phyloP scores from a whole-genome alignment of 2,329 filamentous ascomycete species.

The Nemania sp. region DNA sequence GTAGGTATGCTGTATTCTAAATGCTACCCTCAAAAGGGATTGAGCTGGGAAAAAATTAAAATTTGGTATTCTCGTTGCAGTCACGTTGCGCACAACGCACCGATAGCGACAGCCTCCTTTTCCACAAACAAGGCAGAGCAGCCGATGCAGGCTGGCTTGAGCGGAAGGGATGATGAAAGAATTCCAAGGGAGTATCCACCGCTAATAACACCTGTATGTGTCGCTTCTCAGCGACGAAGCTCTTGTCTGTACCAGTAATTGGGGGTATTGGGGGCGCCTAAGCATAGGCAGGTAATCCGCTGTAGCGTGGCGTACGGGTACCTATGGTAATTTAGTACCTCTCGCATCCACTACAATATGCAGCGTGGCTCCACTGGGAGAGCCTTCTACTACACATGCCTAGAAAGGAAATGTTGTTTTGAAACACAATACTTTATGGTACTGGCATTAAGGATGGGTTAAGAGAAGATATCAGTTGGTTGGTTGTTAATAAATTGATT shows the following conservation, averaged over 20 bases:
- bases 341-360: conserved; percentile 21
- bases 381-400: conserved; percentile 6
- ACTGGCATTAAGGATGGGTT: not conserved
- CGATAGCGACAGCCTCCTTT: conserved; percentile 35
- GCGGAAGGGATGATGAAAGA: conserved; percentile 43
- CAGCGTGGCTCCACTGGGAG: conserved; percentile 34
- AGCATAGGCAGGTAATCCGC: not conserved
- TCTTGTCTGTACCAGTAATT: no score
- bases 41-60: conserved; percentile 11
- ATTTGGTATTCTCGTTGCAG: conserved; percentile 26
- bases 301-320: conserved; percentile 5
- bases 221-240: conserved; percentile 28
- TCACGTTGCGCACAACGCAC: conserved; percentile 15
- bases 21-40: conserved; percentile 12
- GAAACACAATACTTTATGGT: conserved; percentile 1
- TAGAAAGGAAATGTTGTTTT: not conserved
- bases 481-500: not conserved
- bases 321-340: conserved; percentile 1
- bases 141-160: conserved; percentile 34
- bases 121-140: conserved; percentile 37
- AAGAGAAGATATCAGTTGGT: not conserved
- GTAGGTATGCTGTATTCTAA: conserved; percentile 16
- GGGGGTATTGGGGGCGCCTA: not conserved
- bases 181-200: conserved; percentile 40
- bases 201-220: conserved; percentile 33